phyloP scores from a whole-genome alignment of 2,329 filamentous ascomycete genomes.

The Colletotrichum sp. region DNA sequence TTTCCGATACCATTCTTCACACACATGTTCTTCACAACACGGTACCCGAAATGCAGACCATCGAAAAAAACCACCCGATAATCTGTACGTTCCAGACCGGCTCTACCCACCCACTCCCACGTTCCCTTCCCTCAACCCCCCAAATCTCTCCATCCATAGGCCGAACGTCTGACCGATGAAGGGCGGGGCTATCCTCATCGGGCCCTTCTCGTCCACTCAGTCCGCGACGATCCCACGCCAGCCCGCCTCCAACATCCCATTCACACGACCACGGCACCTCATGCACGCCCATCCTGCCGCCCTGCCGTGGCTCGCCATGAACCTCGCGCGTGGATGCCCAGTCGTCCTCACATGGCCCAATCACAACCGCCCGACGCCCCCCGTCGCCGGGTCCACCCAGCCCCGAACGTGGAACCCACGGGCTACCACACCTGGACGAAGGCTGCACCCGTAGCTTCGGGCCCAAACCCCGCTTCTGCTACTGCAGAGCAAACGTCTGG shows the following conservation, averaged over 20 bases:
- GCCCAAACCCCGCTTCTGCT: constrained; percentile 1
- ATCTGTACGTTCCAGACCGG: not conserved
- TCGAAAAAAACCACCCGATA: not conserved
- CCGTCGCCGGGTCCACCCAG: not conserved
- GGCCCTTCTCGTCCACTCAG: constrained; percentile 9
- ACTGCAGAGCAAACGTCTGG: not conserved
- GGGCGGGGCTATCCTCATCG: constrained; percentile 7
- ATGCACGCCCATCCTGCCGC: constrained; percentile 14
- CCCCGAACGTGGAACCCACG: constrained; percentile 9
- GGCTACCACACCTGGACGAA: not conserved
- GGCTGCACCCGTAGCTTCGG: constrained; percentile 9
- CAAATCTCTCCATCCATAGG: not conserved
- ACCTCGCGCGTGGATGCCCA: not conserved
- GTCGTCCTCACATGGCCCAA: not conserved
- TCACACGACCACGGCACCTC: constrained; percentile 17
- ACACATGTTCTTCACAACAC: not conserved
- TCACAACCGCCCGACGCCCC: not conserved
- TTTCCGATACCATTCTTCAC: not conserved
- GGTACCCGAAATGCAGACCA: not conserved
- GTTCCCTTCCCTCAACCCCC: not conserved
- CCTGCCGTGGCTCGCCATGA: constrained; percentile 1
- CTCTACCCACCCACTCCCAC: not conserved
- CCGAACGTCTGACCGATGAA: constrained; percentile 15
- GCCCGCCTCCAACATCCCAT: constrained; percentile 1
- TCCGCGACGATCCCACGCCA: constrained; percentile 3